A percentile compares a stretch with the other conserved stretches of the same genome.
Conservation (phyloP, 805 yeast genomes). For the Kazachstania viticola region DNA sequence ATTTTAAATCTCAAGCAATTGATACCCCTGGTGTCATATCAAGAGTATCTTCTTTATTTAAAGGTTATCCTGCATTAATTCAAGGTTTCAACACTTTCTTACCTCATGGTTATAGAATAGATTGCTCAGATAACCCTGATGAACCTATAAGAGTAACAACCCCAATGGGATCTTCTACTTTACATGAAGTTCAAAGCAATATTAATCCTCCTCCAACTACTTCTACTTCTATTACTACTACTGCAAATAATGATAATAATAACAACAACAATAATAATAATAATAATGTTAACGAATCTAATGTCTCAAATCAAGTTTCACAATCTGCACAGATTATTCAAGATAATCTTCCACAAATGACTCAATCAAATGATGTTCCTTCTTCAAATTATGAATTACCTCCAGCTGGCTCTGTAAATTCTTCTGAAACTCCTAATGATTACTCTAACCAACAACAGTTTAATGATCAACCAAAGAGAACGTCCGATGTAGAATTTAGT, state of each 20-base stretch:
- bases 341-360: too few species aligned
- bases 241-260: too few species aligned
- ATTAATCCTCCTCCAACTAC: neutral
- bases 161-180: constrained; percentile 62
- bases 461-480: constrained; percentile 8
- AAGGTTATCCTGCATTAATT: constrained; percentile 86
- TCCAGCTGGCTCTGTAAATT: neutral
- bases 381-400: too few species aligned
- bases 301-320: neutral
- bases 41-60: constrained; percentile 78
- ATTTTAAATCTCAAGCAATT: constrained; percentile 88
- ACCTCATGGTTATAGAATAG: constrained; percentile 93
- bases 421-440: neutral
- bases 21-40: constrained; percentile 99
- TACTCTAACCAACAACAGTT: neutral
- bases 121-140: constrained; percentile 77
- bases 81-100: constrained; percentile 96
- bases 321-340: neutral
- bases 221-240: too few species aligned
- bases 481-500: constrained; percentile 83
- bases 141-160: constrained; percentile 94
- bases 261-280: neutral
- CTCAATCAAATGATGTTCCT: too few species aligned
- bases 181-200: constrained; percentile 2
- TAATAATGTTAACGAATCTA: neutral